Conservation (phyloP, 768 basidiomycete species). For the Jaapia argillacea region DNA sequence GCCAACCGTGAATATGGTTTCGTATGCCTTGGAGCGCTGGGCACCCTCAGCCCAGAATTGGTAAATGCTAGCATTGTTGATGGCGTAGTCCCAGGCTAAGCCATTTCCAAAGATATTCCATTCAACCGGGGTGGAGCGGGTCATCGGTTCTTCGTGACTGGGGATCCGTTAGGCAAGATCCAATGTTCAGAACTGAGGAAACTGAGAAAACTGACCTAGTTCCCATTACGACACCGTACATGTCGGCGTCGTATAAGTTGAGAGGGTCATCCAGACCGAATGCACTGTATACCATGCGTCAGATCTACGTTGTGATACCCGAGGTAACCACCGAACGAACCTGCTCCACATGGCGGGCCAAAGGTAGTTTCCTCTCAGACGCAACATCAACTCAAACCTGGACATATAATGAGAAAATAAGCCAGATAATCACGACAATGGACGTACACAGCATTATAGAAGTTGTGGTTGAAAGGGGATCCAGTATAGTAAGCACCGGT, state of each 20-base stretch:
- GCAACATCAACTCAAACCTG: conserved; percentile 57
- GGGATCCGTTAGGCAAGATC: background rate
- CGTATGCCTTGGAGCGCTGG: conserved; percentile 45
- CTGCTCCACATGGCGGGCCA: conserved; percentile 46
- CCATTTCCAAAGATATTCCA: conserved; percentile 49
- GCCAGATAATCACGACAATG: conserved; percentile 9
- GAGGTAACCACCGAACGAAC: no score
- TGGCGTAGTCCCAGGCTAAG: conserved; percentile 53
- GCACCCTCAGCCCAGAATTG: conserved; percentile 50
- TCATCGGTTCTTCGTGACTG: conserved; percentile 66
- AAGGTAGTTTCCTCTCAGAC: conserved; percentile 59
- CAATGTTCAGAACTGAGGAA: background rate
- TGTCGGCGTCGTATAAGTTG: conserved; percentile 54
- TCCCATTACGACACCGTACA: conserved; percentile 63
- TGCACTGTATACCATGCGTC: conserved; percentile 18
- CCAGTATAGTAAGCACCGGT: conserved; percentile 37
- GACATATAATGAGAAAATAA: background rate
- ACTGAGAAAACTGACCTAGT: conserved; percentile 22
- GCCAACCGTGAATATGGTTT: conserved; percentile 57
- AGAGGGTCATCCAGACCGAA: conserved; percentile 50
- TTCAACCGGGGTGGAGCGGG: conserved; percentile 59
- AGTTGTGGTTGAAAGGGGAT: conserved; percentile 49
- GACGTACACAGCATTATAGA: conserved; percentile 45
- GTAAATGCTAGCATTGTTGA: conserved; percentile 44
- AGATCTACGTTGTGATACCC: no score